Conservation (phyloP, 2,329 filamentous ascomycete genomes). For the Cladosporium sp. region DNA sequence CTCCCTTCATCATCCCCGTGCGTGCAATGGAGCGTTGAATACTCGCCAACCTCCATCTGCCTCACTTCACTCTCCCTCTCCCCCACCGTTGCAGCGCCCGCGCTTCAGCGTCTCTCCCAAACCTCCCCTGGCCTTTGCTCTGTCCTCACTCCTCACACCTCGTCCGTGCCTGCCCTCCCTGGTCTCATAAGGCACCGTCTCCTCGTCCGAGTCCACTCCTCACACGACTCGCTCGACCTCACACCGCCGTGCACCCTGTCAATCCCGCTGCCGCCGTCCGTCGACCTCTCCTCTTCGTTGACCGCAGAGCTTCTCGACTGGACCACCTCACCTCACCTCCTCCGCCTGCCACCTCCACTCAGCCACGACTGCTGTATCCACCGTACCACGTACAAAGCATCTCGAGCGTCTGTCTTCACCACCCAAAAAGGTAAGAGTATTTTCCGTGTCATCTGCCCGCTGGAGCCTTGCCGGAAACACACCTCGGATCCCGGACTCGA, state of each 20-base stretch:
- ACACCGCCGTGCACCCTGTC: slow-evolving; percentile 20
- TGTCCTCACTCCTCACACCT: slow-evolving; percentile 7
- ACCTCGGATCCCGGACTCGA: neutral
- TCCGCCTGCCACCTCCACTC: slow-evolving; percentile 19
- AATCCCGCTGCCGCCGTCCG: slow-evolving; percentile 24
- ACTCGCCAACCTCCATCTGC: slow-evolving; percentile 18
- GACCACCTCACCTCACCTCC: slow-evolving; percentile 21
- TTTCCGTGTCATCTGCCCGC: slow-evolving; percentile 7
- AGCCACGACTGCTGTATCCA: slow-evolving; percentile 19
- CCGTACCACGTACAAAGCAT: slow-evolving; percentile 20
- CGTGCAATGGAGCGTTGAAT: slow-evolving; percentile 23
- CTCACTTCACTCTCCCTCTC: slow-evolving; percentile 12
- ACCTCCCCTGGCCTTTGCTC: slow-evolving; percentile 17
- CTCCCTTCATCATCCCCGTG: slow-evolving; percentile 19
- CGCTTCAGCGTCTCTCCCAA: slow-evolving; percentile 5
- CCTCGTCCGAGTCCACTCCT: slow-evolving; percentile 25
- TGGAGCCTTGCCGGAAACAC: neutral
- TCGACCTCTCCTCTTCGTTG: slow-evolving; percentile 47
- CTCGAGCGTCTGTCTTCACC: slow-evolving; percentile 19
- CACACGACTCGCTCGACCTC: slow-evolving; percentile 26
- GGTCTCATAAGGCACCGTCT: slow-evolving; percentile 14
- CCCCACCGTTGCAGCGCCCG: slow-evolving; percentile 1
- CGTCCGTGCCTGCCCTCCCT: slow-evolving; percentile 22
- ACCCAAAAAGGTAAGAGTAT: slow-evolving; percentile 24
- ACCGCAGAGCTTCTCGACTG: slow-evolving; percentile 42